Percentiles rank a stretch among this genome's conserved stretches.
phyloP scores from a whole-genome alignment of 352 stramenopile genomes.

The Peronospora destructor region DNA sequence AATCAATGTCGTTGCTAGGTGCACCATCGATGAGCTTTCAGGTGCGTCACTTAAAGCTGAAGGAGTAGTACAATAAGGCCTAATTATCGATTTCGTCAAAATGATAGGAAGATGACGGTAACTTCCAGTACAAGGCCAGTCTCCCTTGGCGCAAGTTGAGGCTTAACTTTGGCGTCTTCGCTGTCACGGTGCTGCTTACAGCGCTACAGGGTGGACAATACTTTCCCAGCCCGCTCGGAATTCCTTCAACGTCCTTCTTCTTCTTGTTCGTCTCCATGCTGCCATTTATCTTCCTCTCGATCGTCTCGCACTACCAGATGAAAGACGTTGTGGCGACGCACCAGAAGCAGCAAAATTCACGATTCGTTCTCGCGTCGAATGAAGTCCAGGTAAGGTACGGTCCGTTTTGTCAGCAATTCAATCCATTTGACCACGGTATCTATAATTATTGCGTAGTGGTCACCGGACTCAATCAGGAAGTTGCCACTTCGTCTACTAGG shows the following conservation, averaged over 20 bases:
- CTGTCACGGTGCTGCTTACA: slow-evolving; percentile 81
- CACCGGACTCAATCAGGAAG: slow-evolving; percentile 40
- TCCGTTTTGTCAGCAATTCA: slow-evolving; percentile 5
- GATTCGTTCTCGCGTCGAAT: slow-evolving; percentile 37
- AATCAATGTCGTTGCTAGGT: slow-evolving; percentile 28
- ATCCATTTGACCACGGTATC: slow-evolving; percentile 1
- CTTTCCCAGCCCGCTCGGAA: slow-evolving; percentile 83
- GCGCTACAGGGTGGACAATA: slow-evolving; percentile 82
- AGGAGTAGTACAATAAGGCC: not conserved
- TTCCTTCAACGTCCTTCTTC: slow-evolving; percentile 71
- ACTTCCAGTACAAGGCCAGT: slow-evolving; percentile 25
- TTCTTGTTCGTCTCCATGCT: slow-evolving; percentile 71
- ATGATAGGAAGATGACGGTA: slow-evolving; percentile 21
- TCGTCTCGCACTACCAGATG: slow-evolving; percentile 62
- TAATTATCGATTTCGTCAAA: not conserved
- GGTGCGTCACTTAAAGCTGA: slow-evolving; percentile 4
- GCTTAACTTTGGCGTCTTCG: slow-evolving; percentile 69
- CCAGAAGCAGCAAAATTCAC: slow-evolving; percentile 31
- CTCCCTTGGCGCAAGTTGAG: slow-evolving; percentile 59
- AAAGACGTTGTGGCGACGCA: slow-evolving; percentile 32
- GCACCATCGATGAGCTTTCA: slow-evolving; percentile 26
- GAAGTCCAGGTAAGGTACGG: slow-evolving; percentile 37
- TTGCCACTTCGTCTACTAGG: slow-evolving; percentile 81
- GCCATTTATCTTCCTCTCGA: slow-evolving; percentile 56
- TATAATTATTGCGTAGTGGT: slow-evolving; percentile 23